These are phyloP conservation scores for Epichloe elymi DNA, from an alignment of 2,329 filamentous ascomycete species.

Conservation along the genomic window DNA sequence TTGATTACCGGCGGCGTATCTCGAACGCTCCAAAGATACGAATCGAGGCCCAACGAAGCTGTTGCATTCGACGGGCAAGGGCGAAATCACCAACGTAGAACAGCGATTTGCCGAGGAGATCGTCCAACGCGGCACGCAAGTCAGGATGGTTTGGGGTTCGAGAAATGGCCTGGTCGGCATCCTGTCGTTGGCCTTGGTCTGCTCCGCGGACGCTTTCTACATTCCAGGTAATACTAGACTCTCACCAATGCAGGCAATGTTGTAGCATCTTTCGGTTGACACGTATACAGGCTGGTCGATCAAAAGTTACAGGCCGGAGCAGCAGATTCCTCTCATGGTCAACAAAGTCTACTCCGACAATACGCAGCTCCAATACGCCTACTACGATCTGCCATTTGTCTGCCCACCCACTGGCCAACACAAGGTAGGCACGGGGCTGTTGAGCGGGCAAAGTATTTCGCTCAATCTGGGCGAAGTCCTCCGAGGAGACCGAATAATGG, in stretches of 20 bases:
- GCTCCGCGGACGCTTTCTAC: slow-evolving; percentile 54
- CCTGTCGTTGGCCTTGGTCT: slow-evolving; percentile 29
- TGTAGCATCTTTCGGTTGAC: slow-evolving; percentile 3
- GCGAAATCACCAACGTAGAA: background rate
- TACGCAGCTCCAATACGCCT: slow-evolving; percentile 83
- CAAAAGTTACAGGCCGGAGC: slow-evolving; percentile 62
- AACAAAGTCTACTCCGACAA: slow-evolving; percentile 89
- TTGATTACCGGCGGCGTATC: too few species aligned
- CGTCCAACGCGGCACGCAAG: background rate
- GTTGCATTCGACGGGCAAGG: too few species aligned
- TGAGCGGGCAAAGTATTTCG: slow-evolving; percentile 64
- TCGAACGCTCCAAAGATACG: too few species aligned
- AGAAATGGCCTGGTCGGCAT: slow-evolving; percentile 24
- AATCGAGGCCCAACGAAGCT: too few species aligned
- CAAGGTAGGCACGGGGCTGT: slow-evolving; percentile 51
- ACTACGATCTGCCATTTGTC: slow-evolving; percentile 77
- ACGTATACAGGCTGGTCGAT: slow-evolving; percentile 56
- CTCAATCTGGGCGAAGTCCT: slow-evolving; percentile 81
- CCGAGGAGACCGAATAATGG: slow-evolving; percentile 72
- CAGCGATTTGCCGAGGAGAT: background rate
- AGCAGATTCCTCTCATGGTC: slow-evolving; percentile 71
- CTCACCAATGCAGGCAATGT: background rate
- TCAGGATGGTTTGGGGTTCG: slow-evolving; percentile 9
- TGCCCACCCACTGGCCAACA: slow-evolving; percentile 62
- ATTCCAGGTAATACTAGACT: slow-evolving; percentile 55